Evolutionary conservation across 225 moss, liverwort and hornwort genomes (phyloP).

Genomic region (Marchantia paleacea): DNA sequence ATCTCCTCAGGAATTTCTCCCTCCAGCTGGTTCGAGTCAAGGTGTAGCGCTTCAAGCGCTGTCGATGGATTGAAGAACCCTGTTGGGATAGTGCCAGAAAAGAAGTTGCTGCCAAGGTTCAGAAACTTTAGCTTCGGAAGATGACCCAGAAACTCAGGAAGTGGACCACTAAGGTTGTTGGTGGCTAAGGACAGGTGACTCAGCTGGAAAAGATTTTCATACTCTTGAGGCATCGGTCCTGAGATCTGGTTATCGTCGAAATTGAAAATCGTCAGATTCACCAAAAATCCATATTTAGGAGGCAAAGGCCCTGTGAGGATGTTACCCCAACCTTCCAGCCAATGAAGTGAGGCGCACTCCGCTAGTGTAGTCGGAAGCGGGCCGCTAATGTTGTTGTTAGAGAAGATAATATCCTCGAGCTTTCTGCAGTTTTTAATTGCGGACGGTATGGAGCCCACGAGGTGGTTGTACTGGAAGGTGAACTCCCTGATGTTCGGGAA

Average conservation of each 20-base stretch:
- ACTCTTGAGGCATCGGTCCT: too few species aligned
- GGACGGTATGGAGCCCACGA: slow-evolving; percentile 3
- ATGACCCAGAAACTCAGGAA: too few species aligned
- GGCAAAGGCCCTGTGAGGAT: too few species aligned
- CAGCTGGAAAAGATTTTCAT: too few species aligned
- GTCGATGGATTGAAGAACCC: background rate
- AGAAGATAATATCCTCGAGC: background rate
- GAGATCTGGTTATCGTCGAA: too few species aligned
- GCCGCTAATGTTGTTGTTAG: slow-evolving; percentile 4
- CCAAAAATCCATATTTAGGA: too few species aligned
- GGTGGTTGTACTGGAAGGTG: background rate
- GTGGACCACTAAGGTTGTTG: too few species aligned
- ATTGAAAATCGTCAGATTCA: too few species aligned
- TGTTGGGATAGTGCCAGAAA: background rate
- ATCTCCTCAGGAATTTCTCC: slow-evolving; percentile 3
- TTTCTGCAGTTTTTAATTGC: background rate
- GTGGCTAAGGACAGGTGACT: too few species aligned
- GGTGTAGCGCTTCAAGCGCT: background rate
- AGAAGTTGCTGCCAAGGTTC: too few species aligned
- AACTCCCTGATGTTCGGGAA: slow-evolving; percentile 11
- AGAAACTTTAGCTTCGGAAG: too few species aligned
- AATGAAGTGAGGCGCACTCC: background rate
- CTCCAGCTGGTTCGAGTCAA: background rate
- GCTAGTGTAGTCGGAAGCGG: background rate
- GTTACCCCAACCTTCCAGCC: too few species aligned